These are phyloP conservation scores for Cercospora sp. DNA, from an alignment of 2,329 filamentous ascomycete genomes.

Conservation along the genomic window DNA sequence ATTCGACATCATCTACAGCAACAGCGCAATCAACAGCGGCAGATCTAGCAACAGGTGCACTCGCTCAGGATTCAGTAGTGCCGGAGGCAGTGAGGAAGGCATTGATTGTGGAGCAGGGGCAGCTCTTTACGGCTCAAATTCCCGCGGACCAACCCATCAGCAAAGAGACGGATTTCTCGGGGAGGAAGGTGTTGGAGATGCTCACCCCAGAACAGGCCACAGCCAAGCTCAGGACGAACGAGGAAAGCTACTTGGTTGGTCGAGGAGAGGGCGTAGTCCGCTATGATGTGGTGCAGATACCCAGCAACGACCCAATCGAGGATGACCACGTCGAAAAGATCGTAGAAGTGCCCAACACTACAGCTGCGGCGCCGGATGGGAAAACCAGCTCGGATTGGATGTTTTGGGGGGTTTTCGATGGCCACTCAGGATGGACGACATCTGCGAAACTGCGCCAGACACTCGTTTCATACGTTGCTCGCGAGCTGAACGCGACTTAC, in stretches of 20 bases:
- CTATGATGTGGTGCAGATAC: slow-evolving; percentile 91
- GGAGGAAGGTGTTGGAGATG: slow-evolving; percentile 90
- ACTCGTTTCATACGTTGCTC: slow-evolving; percentile 86
- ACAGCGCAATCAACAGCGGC: slow-evolving; percentile 21
- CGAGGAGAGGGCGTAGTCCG: slow-evolving; percentile 87
- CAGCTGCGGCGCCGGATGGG: slow-evolving; percentile 56
- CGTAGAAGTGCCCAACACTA: slow-evolving; percentile 74
- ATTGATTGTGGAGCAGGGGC: slow-evolving; percentile 84
- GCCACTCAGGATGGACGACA: slow-evolving; percentile 97
- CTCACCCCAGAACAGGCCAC: slow-evolving; percentile 92
- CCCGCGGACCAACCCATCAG: slow-evolving; percentile 82
- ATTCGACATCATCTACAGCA: slow-evolving; percentile 32
- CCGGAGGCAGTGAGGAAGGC: slow-evolving; percentile 63
- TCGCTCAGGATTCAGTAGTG: slow-evolving; percentile 41
- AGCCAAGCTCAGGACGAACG: slow-evolving; percentile 80
- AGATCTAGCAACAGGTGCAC: slow-evolving; percentile 18
- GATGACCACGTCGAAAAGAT: slow-evolving; percentile 99
- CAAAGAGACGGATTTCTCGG: slow-evolving; percentile 82
- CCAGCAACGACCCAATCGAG: slow-evolving; percentile 96
- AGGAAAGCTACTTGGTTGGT: slow-evolving; percentile 88
- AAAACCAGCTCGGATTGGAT: slow-evolving; percentile 83
- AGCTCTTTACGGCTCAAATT: slow-evolving; percentile 84
- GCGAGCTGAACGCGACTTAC: slow-evolving; percentile 90
- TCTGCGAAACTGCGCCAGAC: slow-evolving; percentile 92
- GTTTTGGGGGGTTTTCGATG: slow-evolving; percentile 99